phyloP scores from a whole-genome alignment of 495 filamentous ascomycete genomes.

The Filosporella fistucella region DNA sequence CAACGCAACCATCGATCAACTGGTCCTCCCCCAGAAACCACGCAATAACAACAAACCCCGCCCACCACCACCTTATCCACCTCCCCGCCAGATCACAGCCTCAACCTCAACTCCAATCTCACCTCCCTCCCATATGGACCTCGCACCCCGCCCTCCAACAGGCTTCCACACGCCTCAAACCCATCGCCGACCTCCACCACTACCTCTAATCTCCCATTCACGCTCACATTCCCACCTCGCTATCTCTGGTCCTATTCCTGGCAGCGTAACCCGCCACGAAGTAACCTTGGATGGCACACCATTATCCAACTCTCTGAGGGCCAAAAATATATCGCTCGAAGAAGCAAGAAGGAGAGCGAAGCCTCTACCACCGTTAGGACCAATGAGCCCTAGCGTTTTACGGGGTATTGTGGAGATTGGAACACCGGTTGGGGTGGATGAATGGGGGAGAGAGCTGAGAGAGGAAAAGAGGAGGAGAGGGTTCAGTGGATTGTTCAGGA shows the following conservation, averaged over 20 bases:
- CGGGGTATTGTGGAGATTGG: conserved; percentile 16
- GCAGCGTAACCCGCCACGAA: conserved; percentile 1
- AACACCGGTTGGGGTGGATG: neutral
- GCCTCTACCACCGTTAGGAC: conserved; percentile 12
- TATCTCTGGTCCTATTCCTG: conserved; percentile 8
- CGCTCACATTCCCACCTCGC: neutral
- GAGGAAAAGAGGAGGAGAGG: conserved; percentile 4
- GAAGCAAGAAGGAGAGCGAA: conserved; percentile 14
- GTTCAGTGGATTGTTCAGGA: conserved; percentile 8
- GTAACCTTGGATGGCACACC: conserved; percentile 9
- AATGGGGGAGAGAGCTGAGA: neutral
- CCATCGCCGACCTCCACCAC: conserved; percentile 6
- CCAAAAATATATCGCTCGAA: conserved; percentile 5
- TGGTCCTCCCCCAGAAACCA: neutral
- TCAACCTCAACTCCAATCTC: neutral
- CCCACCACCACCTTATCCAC: conserved; percentile 2
- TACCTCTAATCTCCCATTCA: neutral
- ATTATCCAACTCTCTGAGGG: neutral
- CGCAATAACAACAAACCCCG: neutral
- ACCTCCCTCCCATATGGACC: conserved; percentile 1
- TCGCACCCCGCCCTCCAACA: too few species aligned
- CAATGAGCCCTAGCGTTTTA: conserved; percentile 10
- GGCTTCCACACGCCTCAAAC: too few species aligned
- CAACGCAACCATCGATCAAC: conserved; percentile 1
- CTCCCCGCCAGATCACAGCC: neutral